These are phyloP conservation scores for Boletellus sp. DNA, from an alignment of 768 basidiomycete genomes.

Conservation along the genomic window DNA sequence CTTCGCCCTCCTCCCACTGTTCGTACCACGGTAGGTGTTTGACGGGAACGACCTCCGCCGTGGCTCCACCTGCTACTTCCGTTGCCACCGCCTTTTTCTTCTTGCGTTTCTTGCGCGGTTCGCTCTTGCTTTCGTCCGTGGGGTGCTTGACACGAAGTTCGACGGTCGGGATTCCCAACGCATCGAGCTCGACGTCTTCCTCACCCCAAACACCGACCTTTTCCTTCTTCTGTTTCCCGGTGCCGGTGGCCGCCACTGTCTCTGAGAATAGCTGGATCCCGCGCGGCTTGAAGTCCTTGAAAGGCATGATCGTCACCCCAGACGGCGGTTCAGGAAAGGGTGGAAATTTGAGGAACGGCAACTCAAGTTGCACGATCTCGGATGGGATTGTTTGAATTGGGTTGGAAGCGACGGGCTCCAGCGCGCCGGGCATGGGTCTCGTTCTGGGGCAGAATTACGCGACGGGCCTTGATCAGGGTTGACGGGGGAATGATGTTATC, in stretches of 20 bases:
- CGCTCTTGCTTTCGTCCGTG: conserved; percentile 55
- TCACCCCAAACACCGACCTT: conserved; percentile 31
- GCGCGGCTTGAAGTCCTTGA: conserved; percentile 51
- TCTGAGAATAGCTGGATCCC: conserved; percentile 55
- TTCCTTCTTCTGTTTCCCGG: conserved; percentile 12
- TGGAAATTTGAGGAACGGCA: conserved; percentile 36
- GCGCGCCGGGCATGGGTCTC: conserved; percentile 14
- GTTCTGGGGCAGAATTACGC: too few relatives aligned
- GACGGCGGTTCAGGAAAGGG: conserved; percentile 46
- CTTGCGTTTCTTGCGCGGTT: conserved; percentile 50
- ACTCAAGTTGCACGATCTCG: conserved; percentile 8
- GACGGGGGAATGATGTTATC: too few relatives aligned
- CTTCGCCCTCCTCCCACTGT: conserved; percentile 65
- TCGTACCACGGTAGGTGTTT: conserved; percentile 56
- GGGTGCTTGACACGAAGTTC: conserved; percentile 48
- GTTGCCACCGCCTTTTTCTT: conserved; percentile 24
- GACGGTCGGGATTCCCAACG: conserved; percentile 64
- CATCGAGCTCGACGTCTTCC: conserved; percentile 61
- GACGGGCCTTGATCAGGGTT: too few relatives aligned
- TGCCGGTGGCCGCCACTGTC: too few relatives aligned
- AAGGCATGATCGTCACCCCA: conserved; percentile 50
- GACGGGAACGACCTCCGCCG: conserved; percentile 12
- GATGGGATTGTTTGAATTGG: background rate
- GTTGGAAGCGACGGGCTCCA: conserved; percentile 17
- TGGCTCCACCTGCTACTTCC: background rate